Percentiles rank a stretch among this genome's conserved stretches.
Evolutionary conservation across 352 stramenopile species (phyloP).

Genomic region (Phytophthora rubi): DNA sequence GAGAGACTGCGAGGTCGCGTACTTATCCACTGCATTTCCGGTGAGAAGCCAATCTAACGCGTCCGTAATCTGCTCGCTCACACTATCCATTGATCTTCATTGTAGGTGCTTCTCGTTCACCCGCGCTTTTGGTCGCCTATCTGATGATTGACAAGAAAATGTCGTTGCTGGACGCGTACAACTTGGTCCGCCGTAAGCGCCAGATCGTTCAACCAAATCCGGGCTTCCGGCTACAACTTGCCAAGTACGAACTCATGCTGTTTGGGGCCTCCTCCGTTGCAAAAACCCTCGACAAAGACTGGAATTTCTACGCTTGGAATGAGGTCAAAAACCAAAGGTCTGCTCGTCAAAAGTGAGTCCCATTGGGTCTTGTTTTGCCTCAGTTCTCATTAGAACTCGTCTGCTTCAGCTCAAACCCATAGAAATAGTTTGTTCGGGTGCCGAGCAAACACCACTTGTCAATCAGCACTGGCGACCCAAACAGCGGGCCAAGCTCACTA

Average conservation of each 20-base stretch:
- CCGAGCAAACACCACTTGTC: constrained; percentile 54
- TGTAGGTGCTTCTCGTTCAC: constrained; percentile 57
- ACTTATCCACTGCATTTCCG: constrained; percentile 67
- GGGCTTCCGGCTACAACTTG: constrained; percentile 70
- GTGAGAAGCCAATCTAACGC: constrained; percentile 1
- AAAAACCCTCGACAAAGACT: constrained; percentile 61
- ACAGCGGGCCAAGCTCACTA: constrained; percentile 48
- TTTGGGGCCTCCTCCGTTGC: constrained; percentile 62
- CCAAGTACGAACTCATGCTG: constrained; percentile 70
- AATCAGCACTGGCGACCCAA: constrained; percentile 62
- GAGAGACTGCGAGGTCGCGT: constrained; percentile 54
- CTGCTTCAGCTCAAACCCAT: constrained; percentile 37
- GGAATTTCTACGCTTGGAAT: constrained; percentile 79
- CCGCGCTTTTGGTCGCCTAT: constrained; percentile 64
- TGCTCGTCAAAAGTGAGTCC: constrained; percentile 2
- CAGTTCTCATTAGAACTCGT: not conserved
- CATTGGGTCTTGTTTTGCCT: not conserved
- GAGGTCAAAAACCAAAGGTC: constrained; percentile 53
- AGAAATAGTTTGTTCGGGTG: constrained; percentile 56
- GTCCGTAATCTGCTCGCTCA: not conserved
- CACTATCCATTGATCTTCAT: not conserved
- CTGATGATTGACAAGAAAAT: constrained; percentile 78
- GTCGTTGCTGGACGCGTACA: constrained; percentile 64
- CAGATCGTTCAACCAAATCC: constrained; percentile 60
- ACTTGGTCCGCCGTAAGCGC: constrained; percentile 54